Percentiles rank a stretch among this genome's conserved stretches.
Conservation (phyloP, 2,329 filamentous ascomycete genomes). For the Colletotrichum sp. region DNA sequence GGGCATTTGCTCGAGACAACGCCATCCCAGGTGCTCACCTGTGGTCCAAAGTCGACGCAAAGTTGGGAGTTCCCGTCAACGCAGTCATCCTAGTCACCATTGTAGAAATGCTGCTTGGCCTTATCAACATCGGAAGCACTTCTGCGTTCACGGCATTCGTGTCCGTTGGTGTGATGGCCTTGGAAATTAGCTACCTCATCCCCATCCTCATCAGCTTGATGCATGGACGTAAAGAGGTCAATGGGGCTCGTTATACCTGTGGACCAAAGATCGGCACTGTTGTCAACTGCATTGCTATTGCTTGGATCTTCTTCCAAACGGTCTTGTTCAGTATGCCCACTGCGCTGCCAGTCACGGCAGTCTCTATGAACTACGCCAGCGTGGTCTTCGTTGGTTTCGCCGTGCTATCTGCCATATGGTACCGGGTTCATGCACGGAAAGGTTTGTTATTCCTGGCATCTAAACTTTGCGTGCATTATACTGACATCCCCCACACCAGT, state of each 20-base stretch:
- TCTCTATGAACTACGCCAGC: slow-evolving; percentile 74
- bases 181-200: slow-evolving; percentile 70
- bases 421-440: slow-evolving; percentile 35
- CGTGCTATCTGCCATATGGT: slow-evolving; percentile 67
- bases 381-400: slow-evolving; percentile 73
- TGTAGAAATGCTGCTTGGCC: slow-evolving; percentile 65
- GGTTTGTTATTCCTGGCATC: not conserved
- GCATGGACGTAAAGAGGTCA: slow-evolving; percentile 63
- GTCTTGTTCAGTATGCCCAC: slow-evolving; percentile 78
- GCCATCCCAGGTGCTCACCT: slow-evolving; percentile 66
- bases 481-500: not conserved
- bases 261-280: slow-evolving; percentile 61
- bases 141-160: slow-evolving; percentile 75
- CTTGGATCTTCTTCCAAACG: slow-evolving; percentile 70
- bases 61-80: slow-evolving; percentile 69
- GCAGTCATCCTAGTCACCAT: slow-evolving; percentile 75
- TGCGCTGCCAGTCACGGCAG: slow-evolving; percentile 59
- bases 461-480: too few relatives aligned
- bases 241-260: slow-evolving; percentile 62
- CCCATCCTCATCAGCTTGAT: slow-evolving; percentile 70
- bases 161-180: slow-evolving; percentile 71
- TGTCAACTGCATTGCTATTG: slow-evolving; percentile 66
- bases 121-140: slow-evolving; percentile 72
- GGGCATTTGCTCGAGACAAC: slow-evolving; percentile 73
- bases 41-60: slow-evolving; percentile 66